phyloP scores from a whole-genome alignment of 345 rosid species.

The Syzygium aromaticum region DNA sequence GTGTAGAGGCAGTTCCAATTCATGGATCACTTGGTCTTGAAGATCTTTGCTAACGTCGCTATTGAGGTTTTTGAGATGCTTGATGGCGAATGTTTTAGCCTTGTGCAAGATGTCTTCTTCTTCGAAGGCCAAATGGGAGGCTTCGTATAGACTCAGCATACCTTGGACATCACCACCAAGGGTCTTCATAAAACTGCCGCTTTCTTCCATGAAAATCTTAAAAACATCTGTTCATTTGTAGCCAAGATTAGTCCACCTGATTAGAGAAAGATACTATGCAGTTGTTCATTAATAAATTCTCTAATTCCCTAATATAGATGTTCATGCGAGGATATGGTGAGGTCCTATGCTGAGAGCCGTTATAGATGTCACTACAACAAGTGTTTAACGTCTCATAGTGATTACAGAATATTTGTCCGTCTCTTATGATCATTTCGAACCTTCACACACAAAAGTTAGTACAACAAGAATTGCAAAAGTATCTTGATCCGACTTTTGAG shows the following conservation, averaged over 20 bases:
- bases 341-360: neutral
- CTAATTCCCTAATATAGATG: neutral
- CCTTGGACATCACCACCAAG: constrained; percentile 9
- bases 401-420: neutral
- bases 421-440: neutral
- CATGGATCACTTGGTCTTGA: constrained; percentile 12
- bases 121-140: constrained; percentile 22
- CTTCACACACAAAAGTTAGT: neutral
- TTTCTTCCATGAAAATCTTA: constrained; percentile 11
- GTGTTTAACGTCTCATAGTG: too few relatives aligned
- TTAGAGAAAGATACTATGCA: neutral
- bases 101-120: constrained; percentile 24
- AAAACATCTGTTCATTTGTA: constrained; percentile 16
- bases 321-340: neutral
- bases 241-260: neutral
- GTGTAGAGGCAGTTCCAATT: constrained; percentile 27
- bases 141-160: constrained; percentile 32
- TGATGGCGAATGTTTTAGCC: constrained; percentile 4
- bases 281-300: neutral
- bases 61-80: constrained; percentile 3
- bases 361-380: neutral
- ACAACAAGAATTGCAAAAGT: neutral
- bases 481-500: neutral
- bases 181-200: constrained; percentile 6
- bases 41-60: neutral